Base-by-base conservation (phyloP, 192 early-diverging fungal species). In the Coemansia aciculifera region DNA sequence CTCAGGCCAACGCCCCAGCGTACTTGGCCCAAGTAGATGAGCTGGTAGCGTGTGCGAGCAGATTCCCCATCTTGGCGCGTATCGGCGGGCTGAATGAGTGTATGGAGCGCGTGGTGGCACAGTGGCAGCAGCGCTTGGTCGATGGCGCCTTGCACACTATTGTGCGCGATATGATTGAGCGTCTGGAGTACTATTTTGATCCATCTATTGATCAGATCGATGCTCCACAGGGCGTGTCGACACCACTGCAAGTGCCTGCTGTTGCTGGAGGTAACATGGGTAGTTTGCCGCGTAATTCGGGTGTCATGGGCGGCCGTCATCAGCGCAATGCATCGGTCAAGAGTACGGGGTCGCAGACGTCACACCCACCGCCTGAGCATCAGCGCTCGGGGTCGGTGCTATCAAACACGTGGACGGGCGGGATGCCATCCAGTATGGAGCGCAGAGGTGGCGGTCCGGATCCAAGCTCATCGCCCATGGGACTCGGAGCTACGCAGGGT, bases 171-270 rank as follows among this genome's bases (percentile, higher is more conserved):
- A 70, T 81, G 78, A 56, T 75, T 3, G 78, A 81, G 67, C 69
- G 78, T 4, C 63, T 81, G 21, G 78, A 81, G 63, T 81, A 75
- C 59, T 81, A 81, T 36, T 81, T 81, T 62, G 78, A 81, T 36
- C 78, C 78, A 10, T 27, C 54, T 4, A 63, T 75, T 24, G 73
- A 75, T 34, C 32, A 37, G 29, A 29, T 34, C 1, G 72, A 73
- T n/a, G 21, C 31, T 3, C 24, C 34, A 23, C 43, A 19, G 24
- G 42, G 44, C 32, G 54, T 34, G n/a, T 6, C 54, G 15, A 57
- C 54, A 5, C 54, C 54, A 7, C 24, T 52, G 3, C 54, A 57
- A 17, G 29, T 5, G 0, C 5, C 54, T 6, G 29, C 29, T n/a
- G 29, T 29, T 32, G 42, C 17, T 5, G 42, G 15, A 5, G 15